Evolutionary conservation across 257 asterid genomes (phyloP), one percentile per base, ranked within the genome.

Genomic region (Cynanchum wilfordii): DNA sequence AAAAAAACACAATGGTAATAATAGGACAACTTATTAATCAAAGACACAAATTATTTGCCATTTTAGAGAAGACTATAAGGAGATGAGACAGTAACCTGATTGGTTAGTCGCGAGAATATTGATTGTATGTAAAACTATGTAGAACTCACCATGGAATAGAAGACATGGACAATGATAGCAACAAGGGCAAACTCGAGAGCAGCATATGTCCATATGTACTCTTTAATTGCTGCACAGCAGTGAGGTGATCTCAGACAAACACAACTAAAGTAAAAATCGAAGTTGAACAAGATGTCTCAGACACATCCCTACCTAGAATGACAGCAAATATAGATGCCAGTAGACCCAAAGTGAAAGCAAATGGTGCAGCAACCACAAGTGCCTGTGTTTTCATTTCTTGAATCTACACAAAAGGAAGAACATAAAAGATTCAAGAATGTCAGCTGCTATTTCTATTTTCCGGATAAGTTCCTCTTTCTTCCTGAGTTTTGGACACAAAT

Each of bases 151-250:
- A 82, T 51, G 11, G 95, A 68, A 79, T 91, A 89, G 75, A 88
- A 84, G 55, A 86, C 38, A 78, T 89, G 87, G 75, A 94, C 88
- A 40, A 78, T 68, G 79, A 85, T 63, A 72, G 95, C 92, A 64
- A 87, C 83, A 42, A 94, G 87, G 0, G 84, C 92, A 75, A 94
- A 94, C 76, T 94, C 96, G 33, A 94, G 84, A 76, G 96, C 95
- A 20, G 96, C 91, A 55, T 82, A 94, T 13, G 95, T 89, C 96
- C 96, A 91, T 80, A 83, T 73, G 77, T 88, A 86, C 84, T 89
- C 96, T 82, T 76, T 86, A 36, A 80, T 80, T 42, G 98, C 96
- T 94, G 98, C 86, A 86, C 68, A 65, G 58, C 75, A 78, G 73
- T 45, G 51, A 66, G 29, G 57, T 12, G 68, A 75, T 44, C 29